These are phyloP conservation scores for Globisporangium apiculatum DNA, from an alignment of 352 stramenopile species.

Conservation along the genomic window DNA sequence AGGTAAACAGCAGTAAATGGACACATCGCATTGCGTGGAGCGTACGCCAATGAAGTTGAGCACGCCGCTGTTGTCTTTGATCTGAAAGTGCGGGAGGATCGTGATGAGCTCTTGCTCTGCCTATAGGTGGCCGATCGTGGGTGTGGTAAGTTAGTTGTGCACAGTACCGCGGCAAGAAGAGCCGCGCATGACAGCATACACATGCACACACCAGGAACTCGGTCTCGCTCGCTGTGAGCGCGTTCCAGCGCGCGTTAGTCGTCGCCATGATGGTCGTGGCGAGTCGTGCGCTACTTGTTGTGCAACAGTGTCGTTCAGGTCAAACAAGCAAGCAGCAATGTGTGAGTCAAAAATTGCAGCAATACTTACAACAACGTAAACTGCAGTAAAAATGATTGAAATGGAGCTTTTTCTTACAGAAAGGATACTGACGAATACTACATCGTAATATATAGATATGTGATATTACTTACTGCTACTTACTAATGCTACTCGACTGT, in stretches of 20 bases:
- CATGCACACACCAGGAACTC: conserved; percentile 56
- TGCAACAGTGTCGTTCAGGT: no score
- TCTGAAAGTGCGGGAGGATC: conserved; percentile 82
- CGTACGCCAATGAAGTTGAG: conserved; percentile 77
- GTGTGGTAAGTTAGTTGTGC: neutral
- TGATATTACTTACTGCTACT: no score
- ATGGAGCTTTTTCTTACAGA: no score
- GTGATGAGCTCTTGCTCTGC: conserved; percentile 84
- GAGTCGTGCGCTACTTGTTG: no score
- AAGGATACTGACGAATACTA: no score
- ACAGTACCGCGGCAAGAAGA: neutral
- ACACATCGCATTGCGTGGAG: neutral
- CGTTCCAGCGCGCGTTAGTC: conserved; percentile 12
- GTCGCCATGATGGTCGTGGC: conserved; percentile 5
- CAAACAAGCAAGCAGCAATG: no score
- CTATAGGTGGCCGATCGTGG: conserved; percentile 14
- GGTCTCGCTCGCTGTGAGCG: conserved; percentile 54
- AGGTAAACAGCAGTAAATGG: no score
- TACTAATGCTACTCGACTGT: no score
- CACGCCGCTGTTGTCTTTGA: conserved; percentile 67
- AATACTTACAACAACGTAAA: no score
- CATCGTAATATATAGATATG: no score
- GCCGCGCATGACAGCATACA: neutral
- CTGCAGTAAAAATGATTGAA: no score
- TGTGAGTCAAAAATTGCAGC: no score